Conservation (phyloP, 2,329 filamentous ascomycete genomes). For the Fusarium nodosum region DNA sequence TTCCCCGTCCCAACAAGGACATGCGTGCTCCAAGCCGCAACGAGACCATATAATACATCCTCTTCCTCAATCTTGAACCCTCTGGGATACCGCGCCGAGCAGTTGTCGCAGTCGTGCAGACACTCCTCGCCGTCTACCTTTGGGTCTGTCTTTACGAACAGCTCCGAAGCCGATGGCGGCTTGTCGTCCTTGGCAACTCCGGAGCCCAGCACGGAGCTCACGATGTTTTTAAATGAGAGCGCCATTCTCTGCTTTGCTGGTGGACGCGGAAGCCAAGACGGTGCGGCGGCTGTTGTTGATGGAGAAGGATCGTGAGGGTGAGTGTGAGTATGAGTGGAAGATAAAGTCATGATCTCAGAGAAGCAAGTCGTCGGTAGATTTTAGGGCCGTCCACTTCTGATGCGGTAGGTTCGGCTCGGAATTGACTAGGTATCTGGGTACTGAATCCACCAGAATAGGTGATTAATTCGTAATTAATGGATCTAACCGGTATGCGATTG, state of each 20-base stretch:
- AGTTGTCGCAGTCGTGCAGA: slow-evolving; percentile 85
- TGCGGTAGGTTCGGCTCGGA: slow-evolving; percentile 34
- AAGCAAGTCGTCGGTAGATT: slow-evolving; percentile 26
- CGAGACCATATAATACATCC: slow-evolving; percentile 85
- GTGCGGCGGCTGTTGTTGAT: slow-evolving; percentile 32
- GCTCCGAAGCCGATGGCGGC: slow-evolving; percentile 54
- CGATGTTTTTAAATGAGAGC: slow-evolving; percentile 54
- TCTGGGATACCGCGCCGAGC: slow-evolving; percentile 81
- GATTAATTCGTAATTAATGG: slow-evolving; percentile 25
- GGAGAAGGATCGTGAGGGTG: slow-evolving; percentile 10
- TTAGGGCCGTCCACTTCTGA: slow-evolving; percentile 39
- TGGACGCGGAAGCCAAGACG: slow-evolving; percentile 47
- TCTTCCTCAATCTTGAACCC: slow-evolving; percentile 79
- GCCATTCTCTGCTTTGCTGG: slow-evolving; percentile 60
- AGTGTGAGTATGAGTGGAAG: slow-evolving; percentile 12
- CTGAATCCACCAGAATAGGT: slow-evolving; percentile 24
- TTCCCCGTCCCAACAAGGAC: slow-evolving; percentile 95
- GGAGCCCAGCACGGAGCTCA: slow-evolving; percentile 51
- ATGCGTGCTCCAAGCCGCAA: slow-evolving; percentile 91
- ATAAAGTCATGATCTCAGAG: slow-evolving; percentile 34
- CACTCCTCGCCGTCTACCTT: slow-evolving; percentile 89
- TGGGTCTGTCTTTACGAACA: slow-evolving; percentile 84
- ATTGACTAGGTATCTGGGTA: background rate
- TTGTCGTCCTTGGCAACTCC: slow-evolving; percentile 34
- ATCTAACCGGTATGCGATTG: slow-evolving; percentile 12